These are phyloP conservation scores for Astrothelium subdiscretum DNA, from an alignment of 495 filamentous ascomycete species.

Conservation along the genomic window DNA sequence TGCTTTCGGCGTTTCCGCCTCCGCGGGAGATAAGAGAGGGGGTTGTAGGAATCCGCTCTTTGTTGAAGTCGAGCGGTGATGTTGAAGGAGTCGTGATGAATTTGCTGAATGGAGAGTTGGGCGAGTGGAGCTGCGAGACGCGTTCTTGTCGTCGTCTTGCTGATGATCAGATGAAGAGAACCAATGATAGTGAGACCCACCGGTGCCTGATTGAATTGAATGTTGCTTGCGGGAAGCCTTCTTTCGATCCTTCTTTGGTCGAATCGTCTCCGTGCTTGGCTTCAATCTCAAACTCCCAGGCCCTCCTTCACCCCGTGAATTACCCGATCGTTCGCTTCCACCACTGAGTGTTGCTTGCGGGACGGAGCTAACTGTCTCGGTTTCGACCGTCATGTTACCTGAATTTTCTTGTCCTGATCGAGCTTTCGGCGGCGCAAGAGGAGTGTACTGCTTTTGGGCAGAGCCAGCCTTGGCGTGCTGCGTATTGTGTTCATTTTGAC, in stretches of 20 bases:
- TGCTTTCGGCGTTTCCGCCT: neutral
- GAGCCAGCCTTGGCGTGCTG: constrained; percentile 23
- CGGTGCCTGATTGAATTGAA: constrained; percentile 56
- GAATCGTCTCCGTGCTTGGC: constrained; percentile 84
- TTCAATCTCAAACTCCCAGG: constrained; percentile 69
- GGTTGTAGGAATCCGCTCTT: neutral
- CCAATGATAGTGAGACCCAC: constrained; percentile 38
- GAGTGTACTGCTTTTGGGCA: constrained; percentile 25
- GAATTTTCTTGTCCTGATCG: constrained; percentile 64
- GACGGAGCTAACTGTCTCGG: constrained; percentile 86
- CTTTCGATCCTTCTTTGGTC: constrained; percentile 83
- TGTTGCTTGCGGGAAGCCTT: constrained; percentile 61
- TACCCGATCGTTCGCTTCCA: constrained; percentile 46
- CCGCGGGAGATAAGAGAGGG: neutral
- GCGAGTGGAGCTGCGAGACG: neutral
- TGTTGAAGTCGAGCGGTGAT: neutral
- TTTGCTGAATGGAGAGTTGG: constrained; percentile 1
- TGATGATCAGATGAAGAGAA: neutral
- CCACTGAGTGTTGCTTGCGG: constrained; percentile 75
- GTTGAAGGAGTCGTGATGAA: neutral
- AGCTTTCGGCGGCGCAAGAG: constrained; percentile 30
- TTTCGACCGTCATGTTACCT: constrained; percentile 95
- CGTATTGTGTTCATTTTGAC: constrained; percentile 12
- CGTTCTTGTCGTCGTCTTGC: neutral
- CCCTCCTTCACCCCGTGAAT: constrained; percentile 41